Conservation (phyloP, 805 yeast species). For the Zygosaccharomyces rouxii region DNA sequence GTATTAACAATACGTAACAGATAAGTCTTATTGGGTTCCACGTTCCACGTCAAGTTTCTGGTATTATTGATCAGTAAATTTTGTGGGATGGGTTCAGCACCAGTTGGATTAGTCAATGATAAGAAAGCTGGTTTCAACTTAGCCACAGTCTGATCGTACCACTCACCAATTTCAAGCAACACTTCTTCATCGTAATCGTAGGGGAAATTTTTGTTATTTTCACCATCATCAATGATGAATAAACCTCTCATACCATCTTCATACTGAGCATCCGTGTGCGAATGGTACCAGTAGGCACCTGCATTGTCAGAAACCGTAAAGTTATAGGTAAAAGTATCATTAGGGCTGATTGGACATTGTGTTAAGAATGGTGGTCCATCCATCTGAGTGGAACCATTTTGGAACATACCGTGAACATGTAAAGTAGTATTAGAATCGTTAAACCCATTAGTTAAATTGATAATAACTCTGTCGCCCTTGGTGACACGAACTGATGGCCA, state of each 20-base stretch:
- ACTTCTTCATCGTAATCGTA: constrained; percentile 80
- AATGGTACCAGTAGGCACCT: constrained; percentile 97
- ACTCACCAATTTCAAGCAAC: constrained; percentile 65
- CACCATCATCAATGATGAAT: constrained; percentile 68
- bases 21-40: constrained; percentile 83
- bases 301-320: constrained; percentile 77
- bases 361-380: constrained; percentile 88
- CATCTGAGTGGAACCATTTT: constrained; percentile 64
- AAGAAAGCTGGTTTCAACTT: constrained; percentile 54
- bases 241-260: constrained; percentile 90
- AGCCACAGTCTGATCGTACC: constrained; percentile 69
- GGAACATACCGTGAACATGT: constrained; percentile 93
- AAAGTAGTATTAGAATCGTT: constrained; percentile 58
- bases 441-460: constrained; percentile 74
- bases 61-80: constrained; percentile 76
- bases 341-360: constrained; percentile 91
- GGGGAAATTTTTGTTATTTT: constrained; percentile 47
- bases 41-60: constrained; percentile 67
- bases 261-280: constrained; percentile 85
- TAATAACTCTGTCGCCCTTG: constrained; percentile 72
- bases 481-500: constrained; percentile 77
- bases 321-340: constrained; percentile 70
- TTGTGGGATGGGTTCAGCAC: constrained; percentile 97
- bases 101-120: constrained; percentile 82
- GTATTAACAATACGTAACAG: constrained; percentile 72